Evolutionary conservation across 306 rosid genomes (phyloP).

Genomic region (Erythrophleum fordii): DNA sequence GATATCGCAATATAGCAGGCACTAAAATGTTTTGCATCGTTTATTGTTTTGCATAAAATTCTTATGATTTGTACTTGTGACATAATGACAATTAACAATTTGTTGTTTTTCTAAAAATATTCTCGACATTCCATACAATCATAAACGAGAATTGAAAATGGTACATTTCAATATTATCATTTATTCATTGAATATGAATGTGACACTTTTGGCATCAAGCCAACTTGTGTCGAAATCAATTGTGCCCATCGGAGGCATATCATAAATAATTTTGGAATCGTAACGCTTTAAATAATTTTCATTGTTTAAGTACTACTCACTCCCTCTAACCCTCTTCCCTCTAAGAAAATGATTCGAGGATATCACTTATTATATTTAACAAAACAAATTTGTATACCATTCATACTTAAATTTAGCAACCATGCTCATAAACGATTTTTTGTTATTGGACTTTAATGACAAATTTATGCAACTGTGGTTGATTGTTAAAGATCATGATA

Average conservation of each 20-base stretch:
- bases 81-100: not conserved
- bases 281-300: not conserved
- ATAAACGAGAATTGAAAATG: not conserved
- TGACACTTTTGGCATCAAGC: not conserved
- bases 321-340: not conserved
- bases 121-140: not conserved
- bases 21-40: not conserved
- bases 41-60: constrained; percentile 25
- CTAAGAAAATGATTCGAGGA: not conserved
- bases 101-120: not conserved
- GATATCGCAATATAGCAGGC: constrained; percentile 26
- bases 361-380: not conserved
- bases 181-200: not conserved
- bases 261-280: not conserved
- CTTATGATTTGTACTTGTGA: constrained; percentile 13
- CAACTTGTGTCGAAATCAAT: not conserved
- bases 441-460: not conserved
- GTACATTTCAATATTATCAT: not conserved
- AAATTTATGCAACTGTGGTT: not conserved
- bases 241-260: not conserved
- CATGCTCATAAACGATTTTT: not conserved
- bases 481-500: no score
- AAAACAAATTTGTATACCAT: not conserved
- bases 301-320: not conserved
- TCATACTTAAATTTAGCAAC: not conserved